These are phyloP conservation scores for Sphaerostilbella broomeana DNA, from an alignment of 2,329 filamentous ascomycete species.

Conservation along the genomic window DNA sequence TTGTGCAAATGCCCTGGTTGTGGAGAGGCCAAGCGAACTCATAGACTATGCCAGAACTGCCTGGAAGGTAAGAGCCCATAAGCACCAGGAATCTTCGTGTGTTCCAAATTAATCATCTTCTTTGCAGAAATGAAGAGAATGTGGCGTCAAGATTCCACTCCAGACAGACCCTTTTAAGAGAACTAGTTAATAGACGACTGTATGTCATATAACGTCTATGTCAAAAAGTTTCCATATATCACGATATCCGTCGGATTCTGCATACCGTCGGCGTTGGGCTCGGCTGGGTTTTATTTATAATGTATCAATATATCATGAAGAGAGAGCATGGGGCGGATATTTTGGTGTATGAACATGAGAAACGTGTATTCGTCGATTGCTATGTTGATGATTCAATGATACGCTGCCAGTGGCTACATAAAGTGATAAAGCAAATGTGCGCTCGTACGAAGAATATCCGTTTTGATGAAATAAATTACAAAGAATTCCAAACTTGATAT, in stretches of 20 bases:
- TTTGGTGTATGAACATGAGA: not conserved
- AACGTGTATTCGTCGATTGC: no score
- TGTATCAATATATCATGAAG: conserved; percentile 10
- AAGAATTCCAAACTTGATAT: no score
- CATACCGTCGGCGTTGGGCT: conserved; percentile 30
- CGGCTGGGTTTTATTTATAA: conserved; percentile 22
- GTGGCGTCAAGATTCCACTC: conserved; percentile 35
- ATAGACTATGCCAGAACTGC: conserved; percentile 82
- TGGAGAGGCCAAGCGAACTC: conserved; percentile 79
- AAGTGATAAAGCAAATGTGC: no score
- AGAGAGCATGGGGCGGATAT: not conserved
- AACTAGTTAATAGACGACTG: conserved; percentile 9
- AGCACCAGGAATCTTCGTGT: no score
- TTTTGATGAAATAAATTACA: no score
- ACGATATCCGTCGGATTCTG: conserved; percentile 23
- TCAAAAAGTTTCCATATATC: conserved; percentile 27
- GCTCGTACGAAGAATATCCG: no score
- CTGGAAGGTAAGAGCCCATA: conserved; percentile 68
- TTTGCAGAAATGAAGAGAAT: conserved; percentile 39
- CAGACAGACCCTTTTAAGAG: conserved; percentile 27
- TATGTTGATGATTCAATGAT: no score
- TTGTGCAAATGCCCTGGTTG: conserved; percentile 87
- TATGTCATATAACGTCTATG: conserved; percentile 18
- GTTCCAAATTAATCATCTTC: not conserved
- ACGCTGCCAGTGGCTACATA: no score